These are phyloP conservation scores for Pelargonium citronellum DNA, from an alignment of 441 rosid species.

Conservation along the genomic window DNA sequence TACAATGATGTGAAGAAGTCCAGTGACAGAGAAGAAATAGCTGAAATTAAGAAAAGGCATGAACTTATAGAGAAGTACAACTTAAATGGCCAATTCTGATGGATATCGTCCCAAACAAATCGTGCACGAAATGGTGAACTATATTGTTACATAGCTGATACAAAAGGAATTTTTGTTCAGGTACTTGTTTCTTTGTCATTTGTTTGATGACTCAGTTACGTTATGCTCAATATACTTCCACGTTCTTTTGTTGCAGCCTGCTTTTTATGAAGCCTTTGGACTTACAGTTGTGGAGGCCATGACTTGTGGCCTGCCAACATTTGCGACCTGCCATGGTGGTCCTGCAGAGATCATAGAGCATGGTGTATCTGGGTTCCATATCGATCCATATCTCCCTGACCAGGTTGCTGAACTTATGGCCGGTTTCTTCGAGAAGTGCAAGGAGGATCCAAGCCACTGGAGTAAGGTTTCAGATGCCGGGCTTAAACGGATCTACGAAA, in stretches of 20 bases:
- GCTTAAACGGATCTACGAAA: slow-evolving; percentile 66
- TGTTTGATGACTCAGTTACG: not conserved
- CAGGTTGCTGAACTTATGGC: slow-evolving; percentile 54
- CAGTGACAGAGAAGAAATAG: slow-evolving; percentile 77
- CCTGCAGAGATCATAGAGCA: slow-evolving; percentile 88
- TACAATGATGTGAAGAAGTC: slow-evolving; percentile 69
- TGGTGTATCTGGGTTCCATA: slow-evolving; percentile 76
- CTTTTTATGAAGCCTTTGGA: slow-evolving; percentile 93
- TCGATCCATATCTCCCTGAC: slow-evolving; percentile 87
- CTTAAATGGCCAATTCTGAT: slow-evolving; percentile 74
- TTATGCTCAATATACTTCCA: slow-evolving; percentile 2
- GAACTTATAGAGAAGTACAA: slow-evolving; percentile 51
- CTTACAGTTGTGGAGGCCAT: slow-evolving; percentile 91
- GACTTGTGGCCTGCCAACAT: slow-evolving; percentile 91
- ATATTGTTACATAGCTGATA: slow-evolving; percentile 85
- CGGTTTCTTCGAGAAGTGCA: slow-evolving; percentile 57
- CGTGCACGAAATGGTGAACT: slow-evolving; percentile 91
- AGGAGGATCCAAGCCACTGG: slow-evolving; percentile 72
- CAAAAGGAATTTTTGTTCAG: slow-evolving; percentile 82
- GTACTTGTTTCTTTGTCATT: slow-evolving; percentile 24
- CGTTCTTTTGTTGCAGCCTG: slow-evolving; percentile 52
- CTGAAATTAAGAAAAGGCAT: slow-evolving; percentile 81
- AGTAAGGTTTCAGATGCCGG: slow-evolving; percentile 61
- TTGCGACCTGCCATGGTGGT: slow-evolving; percentile 90
- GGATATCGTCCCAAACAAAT: slow-evolving; percentile 86